A percentile compares a stretch with the other conserved stretches of the same genome.
Conservation (phyloP, 208 protist genomes). For the Vickermania spadyakhi region DNA sequence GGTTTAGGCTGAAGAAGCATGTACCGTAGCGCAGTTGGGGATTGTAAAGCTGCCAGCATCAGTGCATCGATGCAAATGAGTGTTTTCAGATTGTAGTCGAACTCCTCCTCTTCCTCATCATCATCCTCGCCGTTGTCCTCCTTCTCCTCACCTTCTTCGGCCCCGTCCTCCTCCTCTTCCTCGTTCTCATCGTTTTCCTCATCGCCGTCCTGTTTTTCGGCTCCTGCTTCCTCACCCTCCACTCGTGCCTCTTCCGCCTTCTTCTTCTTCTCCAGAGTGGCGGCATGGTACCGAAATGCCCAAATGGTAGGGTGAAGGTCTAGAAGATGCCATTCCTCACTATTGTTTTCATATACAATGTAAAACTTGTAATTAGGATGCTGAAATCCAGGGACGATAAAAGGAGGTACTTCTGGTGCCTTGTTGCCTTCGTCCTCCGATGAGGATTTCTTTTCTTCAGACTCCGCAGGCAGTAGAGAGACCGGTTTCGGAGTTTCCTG, state of each 20-base stretch:
- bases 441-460: background rate
- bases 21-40: conserved; percentile 41
- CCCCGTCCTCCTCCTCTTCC: conserved; percentile 4
- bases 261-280: background rate
- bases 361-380: conserved; percentile 19
- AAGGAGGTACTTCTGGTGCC: background rate
- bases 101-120: conserved; percentile 3
- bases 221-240: background rate
- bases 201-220: conserved; percentile 10
- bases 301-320: conserved; percentile 35
- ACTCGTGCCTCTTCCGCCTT: conserved; percentile 6
- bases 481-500: background rate
- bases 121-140: conserved; percentile 7
- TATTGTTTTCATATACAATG: conserved; percentile 20
- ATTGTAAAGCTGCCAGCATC: conserved; percentile 51
- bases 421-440: background rate
- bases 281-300: conserved; percentile 9
- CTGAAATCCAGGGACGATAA: conserved; percentile 12
- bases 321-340: conserved; percentile 43
- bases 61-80: conserved; percentile 47
- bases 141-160: conserved; percentile 7
- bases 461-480: background rate
- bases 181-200: conserved; percentile 12
- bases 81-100: conserved; percentile 28
- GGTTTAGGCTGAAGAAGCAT: conserved; percentile 49